Base-by-base conservation (phyloP, 495 filamentous ascomycete genomes). In the Poronia punctata region DNA sequence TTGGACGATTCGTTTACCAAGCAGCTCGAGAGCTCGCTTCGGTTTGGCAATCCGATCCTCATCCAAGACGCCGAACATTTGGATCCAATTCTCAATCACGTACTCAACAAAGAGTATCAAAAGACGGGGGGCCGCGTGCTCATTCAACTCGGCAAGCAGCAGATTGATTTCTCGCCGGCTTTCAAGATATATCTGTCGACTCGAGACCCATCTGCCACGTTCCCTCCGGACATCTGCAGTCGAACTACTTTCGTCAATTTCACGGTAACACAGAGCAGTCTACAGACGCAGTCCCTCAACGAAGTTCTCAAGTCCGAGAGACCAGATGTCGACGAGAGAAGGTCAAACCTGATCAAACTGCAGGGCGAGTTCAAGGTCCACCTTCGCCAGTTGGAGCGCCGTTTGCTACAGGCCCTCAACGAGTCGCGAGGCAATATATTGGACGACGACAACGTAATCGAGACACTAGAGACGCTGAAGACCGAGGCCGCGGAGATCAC, bases 231-330 rank as follows among this genome's bases (percentile, higher is more conserved):
- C 65, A 83, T 99, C 33, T 99, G 93, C 78, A 93, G 86, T 73
- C 78, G 92, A 42, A 96, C 92, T 9, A 99, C 92, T 0, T 93
- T 99, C 62, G 92, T 99, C 72, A 99, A 99, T 62, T 99, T 99
- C 54, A 97, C 92, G 2, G 88, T 99, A 39, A 99, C 92, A 6
- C 90, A 96, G 60, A 96, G 92, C 74, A 96, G 90, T 71, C 72
- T 99, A 56, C 90, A 95, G 62, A 96, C 92, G 8, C 92, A 97
- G 67, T 95, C 90, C 3, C 71, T 99, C 46, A 95, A 95, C 48
- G 87, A 97, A 41, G 89, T 96, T 15, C 70, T 99, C 52, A 97
- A 96, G 59, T 93, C 86, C 28, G 92, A 99, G 70, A 79, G 93
- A 33, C 89, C 93, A 17, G 92, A 99, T 65, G 88, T 99, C n/a